Conservation (phyloP, 148 eudicot genomes). For the Chenopodium berlandieri region DNA sequence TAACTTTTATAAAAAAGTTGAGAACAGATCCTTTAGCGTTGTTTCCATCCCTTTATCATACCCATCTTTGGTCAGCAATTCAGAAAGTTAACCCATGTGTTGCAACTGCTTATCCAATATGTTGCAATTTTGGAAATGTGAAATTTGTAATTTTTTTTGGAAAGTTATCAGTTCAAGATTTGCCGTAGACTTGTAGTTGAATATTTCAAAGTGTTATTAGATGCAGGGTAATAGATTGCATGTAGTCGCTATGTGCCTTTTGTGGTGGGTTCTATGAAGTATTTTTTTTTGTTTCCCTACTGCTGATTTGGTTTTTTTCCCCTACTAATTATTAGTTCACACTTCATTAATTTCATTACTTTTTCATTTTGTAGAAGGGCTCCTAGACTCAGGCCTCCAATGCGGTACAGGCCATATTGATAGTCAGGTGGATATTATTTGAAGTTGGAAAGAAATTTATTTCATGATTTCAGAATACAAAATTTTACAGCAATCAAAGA, state of each 20-base stretch:
- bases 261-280: neutral
- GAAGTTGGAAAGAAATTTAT: neutral
- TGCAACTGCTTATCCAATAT: too few species aligned
- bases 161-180: neutral
- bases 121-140: neutral
- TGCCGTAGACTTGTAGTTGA: neutral
- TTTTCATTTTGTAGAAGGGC: slow-evolving; percentile 25
- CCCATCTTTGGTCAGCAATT: neutral
- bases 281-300: neutral
- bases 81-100: too few species aligned
- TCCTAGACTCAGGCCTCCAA: slow-evolving; percentile 33
- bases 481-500: slow-evolving; percentile 17
- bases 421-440: neutral
- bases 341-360: neutral
- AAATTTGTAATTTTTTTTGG: neutral
- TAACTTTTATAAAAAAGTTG: too few species aligned
- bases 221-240: neutral
- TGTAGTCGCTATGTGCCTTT: neutral
- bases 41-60: too few species aligned
- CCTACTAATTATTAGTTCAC: neutral
- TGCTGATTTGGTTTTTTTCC: neutral
- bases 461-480: slow-evolving; percentile 1
- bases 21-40: too few species aligned
- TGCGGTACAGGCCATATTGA: slow-evolving; percentile 42
- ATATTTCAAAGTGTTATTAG: neutral